phyloP scores from a whole-genome alignment of 306 rosid genomes.

The Lathyrus oleraceus region DNA sequence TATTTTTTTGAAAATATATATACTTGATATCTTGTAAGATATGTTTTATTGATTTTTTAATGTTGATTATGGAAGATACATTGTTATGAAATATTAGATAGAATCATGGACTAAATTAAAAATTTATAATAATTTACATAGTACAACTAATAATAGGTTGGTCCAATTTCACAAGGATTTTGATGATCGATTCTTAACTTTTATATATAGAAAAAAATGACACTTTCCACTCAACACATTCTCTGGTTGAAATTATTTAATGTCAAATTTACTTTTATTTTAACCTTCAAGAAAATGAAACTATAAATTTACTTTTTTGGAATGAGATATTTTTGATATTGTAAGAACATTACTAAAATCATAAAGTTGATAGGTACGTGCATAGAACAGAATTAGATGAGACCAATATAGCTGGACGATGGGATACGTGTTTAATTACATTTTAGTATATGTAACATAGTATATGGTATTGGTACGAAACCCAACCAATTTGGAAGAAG shows the following conservation, averaged over 20 bases:
- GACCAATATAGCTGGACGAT: background rate
- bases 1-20: too few relatives aligned
- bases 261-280: too few relatives aligned
- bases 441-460: too few relatives aligned
- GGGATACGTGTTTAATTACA: background rate
- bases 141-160: too few relatives aligned
- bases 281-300: too few relatives aligned
- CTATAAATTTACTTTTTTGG: background rate
- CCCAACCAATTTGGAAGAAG: background rate
- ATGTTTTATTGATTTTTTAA: too few relatives aligned
- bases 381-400: background rate
- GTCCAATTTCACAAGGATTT: background rate
- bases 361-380: background rate
- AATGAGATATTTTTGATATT: background rate
- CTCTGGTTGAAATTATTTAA: too few relatives aligned
- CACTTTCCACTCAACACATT: too few relatives aligned
- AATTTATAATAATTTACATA: too few relatives aligned
- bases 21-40: background rate
- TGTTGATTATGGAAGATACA: background rate
- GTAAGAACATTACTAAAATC: background rate
- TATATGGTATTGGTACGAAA: too few relatives aligned
- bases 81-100: background rate
- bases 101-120: background rate
- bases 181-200: too few relatives aligned
- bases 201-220: too few relatives aligned